phyloP scores from a whole-genome alignment of 768 basidiomycete species.

The Trametes cingulata region DNA sequence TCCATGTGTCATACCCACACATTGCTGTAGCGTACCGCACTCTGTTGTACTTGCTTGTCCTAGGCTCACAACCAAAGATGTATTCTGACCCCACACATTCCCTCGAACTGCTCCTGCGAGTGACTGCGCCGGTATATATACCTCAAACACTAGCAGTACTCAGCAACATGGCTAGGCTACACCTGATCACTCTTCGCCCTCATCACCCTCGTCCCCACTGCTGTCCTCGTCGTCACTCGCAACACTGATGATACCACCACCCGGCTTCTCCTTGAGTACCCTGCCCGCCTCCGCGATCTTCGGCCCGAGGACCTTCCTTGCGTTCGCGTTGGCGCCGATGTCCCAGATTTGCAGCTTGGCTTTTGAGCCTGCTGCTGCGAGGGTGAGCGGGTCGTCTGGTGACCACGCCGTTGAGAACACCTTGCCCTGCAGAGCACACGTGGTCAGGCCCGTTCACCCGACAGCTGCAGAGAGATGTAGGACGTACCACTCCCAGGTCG shows the following conservation, averaged over 20 bases:
- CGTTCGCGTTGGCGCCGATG: constrained; percentile 79
- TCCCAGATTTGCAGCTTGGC: constrained; percentile 97
- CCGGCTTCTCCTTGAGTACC: constrained; percentile 61
- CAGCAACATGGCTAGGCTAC: neutral
- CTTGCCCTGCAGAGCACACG: constrained; percentile 67
- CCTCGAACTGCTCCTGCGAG: neutral
- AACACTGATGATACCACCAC: constrained; percentile 71
- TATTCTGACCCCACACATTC: neutral
- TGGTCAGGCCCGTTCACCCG: neutral
- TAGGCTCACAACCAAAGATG: neutral
- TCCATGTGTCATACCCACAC: constrained; percentile 8
- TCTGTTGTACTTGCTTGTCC: constrained; percentile 3
- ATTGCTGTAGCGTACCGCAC: constrained; percentile 14
- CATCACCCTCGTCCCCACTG: constrained; percentile 46
- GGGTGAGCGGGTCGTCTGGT: constrained; percentile 90
- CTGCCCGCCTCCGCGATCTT: constrained; percentile 77
- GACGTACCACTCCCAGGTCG: constrained; percentile 86
- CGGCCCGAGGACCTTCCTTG: constrained; percentile 76
- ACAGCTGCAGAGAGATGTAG: neutral
- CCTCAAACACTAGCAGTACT: neutral
- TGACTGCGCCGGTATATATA: neutral
- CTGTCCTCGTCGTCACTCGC: constrained; percentile 71
- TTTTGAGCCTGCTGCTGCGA: constrained; percentile 93
- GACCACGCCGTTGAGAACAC: constrained; percentile 92
- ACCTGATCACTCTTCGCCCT: constrained; percentile 12